phyloP scores from a whole-genome alignment of 345 rosid species.

The Sonneratia caseolaris region DNA sequence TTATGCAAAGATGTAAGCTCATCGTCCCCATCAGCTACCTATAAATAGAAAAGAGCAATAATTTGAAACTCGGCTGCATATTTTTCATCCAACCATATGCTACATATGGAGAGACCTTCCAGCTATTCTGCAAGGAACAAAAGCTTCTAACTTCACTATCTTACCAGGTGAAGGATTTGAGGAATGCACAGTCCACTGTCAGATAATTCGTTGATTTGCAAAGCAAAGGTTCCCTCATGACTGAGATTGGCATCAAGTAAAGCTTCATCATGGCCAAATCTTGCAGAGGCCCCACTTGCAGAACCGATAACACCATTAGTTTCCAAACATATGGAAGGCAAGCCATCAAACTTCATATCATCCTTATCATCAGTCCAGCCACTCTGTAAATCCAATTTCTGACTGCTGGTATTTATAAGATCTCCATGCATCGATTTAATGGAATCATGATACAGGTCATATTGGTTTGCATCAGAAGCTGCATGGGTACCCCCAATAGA shows the following conservation, averaged over 20 bases:
- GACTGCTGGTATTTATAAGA: constrained; percentile 29
- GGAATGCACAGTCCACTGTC: constrained; percentile 82
- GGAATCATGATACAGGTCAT: constrained; percentile 46
- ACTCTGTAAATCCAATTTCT: constrained; percentile 26
- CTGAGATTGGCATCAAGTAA: constrained; percentile 36
- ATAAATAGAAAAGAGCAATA: not conserved
- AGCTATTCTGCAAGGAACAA: not conserved
- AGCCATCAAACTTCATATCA: constrained; percentile 37
- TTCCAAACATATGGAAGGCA: constrained; percentile 38
- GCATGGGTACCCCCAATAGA: constrained; percentile 32
- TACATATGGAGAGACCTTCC: not conserved
- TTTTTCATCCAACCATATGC: not conserved
- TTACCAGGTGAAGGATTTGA: constrained; percentile 86
- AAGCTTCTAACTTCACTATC: constrained; percentile 1
- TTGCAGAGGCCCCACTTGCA: constrained; percentile 29
- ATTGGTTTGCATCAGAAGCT: constrained; percentile 55
- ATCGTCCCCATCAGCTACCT: constrained; percentile 69
- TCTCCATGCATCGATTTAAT: constrained; percentile 38
- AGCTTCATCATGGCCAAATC: constrained; percentile 28
- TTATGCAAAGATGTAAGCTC: constrained; percentile 46
- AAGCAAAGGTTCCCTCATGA: constrained; percentile 32
- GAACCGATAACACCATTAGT: constrained; percentile 36
- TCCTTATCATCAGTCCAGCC: constrained; percentile 37
- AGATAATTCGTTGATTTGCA: constrained; percentile 38
- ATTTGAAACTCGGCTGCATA: not conserved